These are phyloP conservation scores for Colletotrichum sp. DNA, from an alignment of 2,329 filamentous ascomycete species.

Conservation along the genomic window DNA sequence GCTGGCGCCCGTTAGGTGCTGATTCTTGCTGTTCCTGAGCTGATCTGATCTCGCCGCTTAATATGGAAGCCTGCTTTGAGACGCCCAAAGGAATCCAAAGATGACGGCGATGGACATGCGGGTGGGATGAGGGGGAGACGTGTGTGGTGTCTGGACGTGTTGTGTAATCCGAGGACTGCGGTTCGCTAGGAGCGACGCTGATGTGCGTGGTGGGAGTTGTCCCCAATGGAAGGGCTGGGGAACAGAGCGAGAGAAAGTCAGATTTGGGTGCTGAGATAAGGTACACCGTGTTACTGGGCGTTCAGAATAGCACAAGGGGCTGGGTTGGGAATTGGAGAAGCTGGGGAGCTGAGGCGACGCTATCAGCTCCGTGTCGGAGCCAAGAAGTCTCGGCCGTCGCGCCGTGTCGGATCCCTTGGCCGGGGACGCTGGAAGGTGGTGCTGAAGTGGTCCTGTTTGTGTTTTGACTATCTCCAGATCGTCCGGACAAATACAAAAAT, in stretches of 20 bases:
- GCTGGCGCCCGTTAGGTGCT: slow-evolving; percentile 4
- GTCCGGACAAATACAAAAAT: background rate
- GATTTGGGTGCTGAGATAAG: background rate
- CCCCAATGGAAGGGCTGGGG: background rate
- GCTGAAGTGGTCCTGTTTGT: background rate
- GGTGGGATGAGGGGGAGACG: background rate
- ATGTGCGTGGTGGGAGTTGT: background rate
- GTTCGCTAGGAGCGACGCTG: background rate
- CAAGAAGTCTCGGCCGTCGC: slow-evolving; percentile 12
- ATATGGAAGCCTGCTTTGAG: background rate
- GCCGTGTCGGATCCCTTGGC: slow-evolving; percentile 10
- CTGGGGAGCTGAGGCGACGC: slow-evolving; percentile 5
- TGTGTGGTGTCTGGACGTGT: background rate
- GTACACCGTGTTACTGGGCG: background rate
- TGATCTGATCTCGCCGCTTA: background rate
- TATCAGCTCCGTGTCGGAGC: slow-evolving; percentile 12
- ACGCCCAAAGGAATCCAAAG: background rate
- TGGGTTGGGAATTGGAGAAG: background rate
- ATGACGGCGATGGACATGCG: background rate
- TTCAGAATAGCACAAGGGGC: background rate
- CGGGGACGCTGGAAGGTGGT: background rate
- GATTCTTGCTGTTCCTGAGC: slow-evolving; percentile 17
- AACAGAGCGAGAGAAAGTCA: background rate
- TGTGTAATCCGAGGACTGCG: background rate
- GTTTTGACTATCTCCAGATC: background rate